Base-by-base conservation (phyloP, 140 eudicot genomes). In the Senecio squalidus region DNA sequence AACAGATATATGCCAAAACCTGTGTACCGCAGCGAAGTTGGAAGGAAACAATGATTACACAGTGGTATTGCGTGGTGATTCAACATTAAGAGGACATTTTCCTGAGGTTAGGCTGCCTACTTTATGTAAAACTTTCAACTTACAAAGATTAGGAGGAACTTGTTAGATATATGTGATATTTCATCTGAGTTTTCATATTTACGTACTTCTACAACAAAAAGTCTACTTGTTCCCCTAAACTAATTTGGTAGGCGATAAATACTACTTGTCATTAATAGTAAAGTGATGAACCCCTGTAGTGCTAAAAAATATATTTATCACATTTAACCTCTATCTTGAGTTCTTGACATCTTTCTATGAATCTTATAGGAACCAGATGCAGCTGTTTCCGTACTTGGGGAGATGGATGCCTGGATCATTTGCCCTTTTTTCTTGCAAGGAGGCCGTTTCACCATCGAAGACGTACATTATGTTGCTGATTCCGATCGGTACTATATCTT, bases 341-440 rank as follows among this genome's bases (percentile, higher is more conserved):
- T n/a, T n/a, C n/a, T n/a, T 43, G 40, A 18, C 40, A 45, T 55
- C 26, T 55, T 26, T 14, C 53, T 58, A 24, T 72, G 47, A 41
- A 46, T 33, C 58, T 60, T 71, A 34, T 60, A 92, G 99, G 99
- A 92, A 79, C 78, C 99, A 7, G 95, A 92, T 78, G 96, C 96
- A 53, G 99, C 80, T 76, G 90, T 80, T 65, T 92, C 96, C 26
- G 87, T 82, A 66, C 87, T 92, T 9, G 99, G 99, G 58, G 94
- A 87, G 70, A 85, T 92, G 90, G 99, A 92, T 74, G 95, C 95
- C 2, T 92, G 95, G 95, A 84, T 92, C 71, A 88, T 92, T 56
- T 92, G 93, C 79, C 99, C 99, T 15, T 92, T 92, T 73, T 92
- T 92, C 72, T 82, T 88, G 64, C 96, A 92, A 74, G 98, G 99